phyloP scores from a whole-genome alignment of 1,284 basidiomycete genomes.

The Apiotrichum akiyoshidainum region DNA sequence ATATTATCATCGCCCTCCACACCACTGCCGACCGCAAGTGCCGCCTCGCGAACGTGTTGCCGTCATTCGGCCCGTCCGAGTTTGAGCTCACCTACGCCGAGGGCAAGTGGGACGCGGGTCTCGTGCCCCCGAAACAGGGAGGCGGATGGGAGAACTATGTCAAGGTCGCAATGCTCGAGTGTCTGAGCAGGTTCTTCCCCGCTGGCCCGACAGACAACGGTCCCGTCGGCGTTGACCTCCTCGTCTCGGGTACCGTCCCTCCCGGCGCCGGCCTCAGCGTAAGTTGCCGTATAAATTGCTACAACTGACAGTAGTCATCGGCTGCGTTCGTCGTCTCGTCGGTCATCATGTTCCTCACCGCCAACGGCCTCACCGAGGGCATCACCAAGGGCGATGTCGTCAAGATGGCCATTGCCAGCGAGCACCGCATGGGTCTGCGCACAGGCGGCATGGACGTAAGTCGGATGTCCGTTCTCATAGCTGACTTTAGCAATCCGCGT shows the following conservation, averaged over 20 bases:
- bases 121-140: constrained; percentile 59
- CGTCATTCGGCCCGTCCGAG: constrained; percentile 56
- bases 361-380: constrained; percentile 63
- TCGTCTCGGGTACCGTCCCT: constrained; percentile 74
- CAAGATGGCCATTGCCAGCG: constrained; percentile 72
- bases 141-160: constrained; percentile 82
- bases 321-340: constrained; percentile 82
- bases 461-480: constrained; percentile 14
- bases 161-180: constrained; percentile 57
- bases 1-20: constrained; percentile 76
- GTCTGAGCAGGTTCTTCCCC: constrained; percentile 28
- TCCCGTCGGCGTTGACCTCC: constrained; percentile 64
- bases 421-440: constrained; percentile 68
- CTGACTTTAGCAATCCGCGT: constrained; percentile 65
- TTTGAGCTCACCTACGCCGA: constrained; percentile 57
- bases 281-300: too few species aligned
- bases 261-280: constrained; percentile 76
- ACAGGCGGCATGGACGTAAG: constrained; percentile 56
- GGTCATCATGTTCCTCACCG: constrained; percentile 70
- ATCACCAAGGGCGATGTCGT: constrained; percentile 68
- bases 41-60: constrained; percentile 62
- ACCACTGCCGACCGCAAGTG: constrained; percentile 7
- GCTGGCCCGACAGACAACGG: constrained; percentile 56
- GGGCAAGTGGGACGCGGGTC: constrained; percentile 67
- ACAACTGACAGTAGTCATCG: constrained; percentile 32